Conservation (phyloP, 75 land plant species). For the Picea sitchensis region DNA sequence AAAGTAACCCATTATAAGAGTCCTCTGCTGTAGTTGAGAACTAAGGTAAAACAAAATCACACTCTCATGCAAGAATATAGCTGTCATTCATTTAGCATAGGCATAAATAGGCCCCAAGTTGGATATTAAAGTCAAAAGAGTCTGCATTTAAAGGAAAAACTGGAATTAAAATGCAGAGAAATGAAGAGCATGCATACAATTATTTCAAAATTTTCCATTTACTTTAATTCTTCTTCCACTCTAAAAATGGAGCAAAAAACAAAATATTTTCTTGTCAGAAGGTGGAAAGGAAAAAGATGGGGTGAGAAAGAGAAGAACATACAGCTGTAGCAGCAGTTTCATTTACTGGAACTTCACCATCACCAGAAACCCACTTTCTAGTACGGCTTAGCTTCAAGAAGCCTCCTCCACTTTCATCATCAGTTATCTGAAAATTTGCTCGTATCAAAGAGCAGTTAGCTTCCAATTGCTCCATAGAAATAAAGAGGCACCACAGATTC, state of each 20-base stretch:
- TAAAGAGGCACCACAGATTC: neutral
- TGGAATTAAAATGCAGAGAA: neutral
- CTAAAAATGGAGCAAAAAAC: neutral
- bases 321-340: conserved; percentile 26
- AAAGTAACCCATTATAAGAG: neutral
- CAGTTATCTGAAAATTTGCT: neutral
- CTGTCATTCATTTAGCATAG: neutral
- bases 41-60: neutral
- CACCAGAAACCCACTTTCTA: conserved; percentile 56
- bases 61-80: neutral
- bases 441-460: neutral
- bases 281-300: neutral
- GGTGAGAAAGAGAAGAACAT: neutral
- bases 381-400: conserved; percentile 64
- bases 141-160: neutral
- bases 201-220: neutral
- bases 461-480: neutral
- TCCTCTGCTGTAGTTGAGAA: neutral
- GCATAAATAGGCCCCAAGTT: neutral
- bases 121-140: neutral
- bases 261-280: too few relatives aligned
- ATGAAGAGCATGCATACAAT: neutral
- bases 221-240: neutral
- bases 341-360: conserved; percentile 47
- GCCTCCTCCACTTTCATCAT: conserved; percentile 27